Percentiles rank a stretch among this genome's conserved stretches.
These are phyloP conservation scores for Pyronema omphalodes DNA, from an alignment of 495 filamentous ascomycete genomes.

Conservation along the genomic window DNA sequence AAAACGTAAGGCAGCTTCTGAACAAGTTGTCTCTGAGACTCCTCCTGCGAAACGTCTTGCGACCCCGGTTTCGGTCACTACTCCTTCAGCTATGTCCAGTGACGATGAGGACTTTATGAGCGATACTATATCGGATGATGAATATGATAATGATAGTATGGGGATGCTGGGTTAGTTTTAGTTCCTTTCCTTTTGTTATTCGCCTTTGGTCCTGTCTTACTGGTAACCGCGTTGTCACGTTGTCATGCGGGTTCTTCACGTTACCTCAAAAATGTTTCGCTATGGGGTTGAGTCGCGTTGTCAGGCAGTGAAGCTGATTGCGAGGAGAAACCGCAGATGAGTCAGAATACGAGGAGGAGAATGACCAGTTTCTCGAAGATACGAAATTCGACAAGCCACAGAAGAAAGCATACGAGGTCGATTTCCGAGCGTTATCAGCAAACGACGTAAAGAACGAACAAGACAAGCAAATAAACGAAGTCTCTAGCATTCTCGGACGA, in stretches of 20 bases:
- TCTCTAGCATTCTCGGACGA: slow-evolving; percentile 71
- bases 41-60: slow-evolving; percentile 34
- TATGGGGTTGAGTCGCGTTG: no score
- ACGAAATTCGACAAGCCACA: slow-evolving; percentile 58
- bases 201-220: neutral
- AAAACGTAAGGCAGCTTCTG: slow-evolving; percentile 74
- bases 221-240: neutral
- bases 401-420: slow-evolving; percentile 64
- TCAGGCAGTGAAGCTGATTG: slow-evolving; percentile 4
- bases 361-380: slow-evolving; percentile 56
- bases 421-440: slow-evolving; percentile 62
- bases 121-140: slow-evolving; percentile 50
- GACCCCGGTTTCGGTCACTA: slow-evolving; percentile 30
- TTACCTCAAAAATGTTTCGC: slow-evolving; percentile 12
- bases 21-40: slow-evolving; percentile 39
- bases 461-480: slow-evolving; percentile 66
- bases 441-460: slow-evolving; percentile 65
- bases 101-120: slow-evolving; percentile 85
- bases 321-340: neutral
- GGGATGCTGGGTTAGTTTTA: slow-evolving; percentile 49
- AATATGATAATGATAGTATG: slow-evolving; percentile 61
- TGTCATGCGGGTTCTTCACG: neutral
- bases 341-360: slow-evolving; percentile 36
- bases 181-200: neutral
- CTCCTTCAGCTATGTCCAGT: slow-evolving; percentile 73